Percentiles rank a stretch among this genome's conserved stretches.
Conservation (phyloP, 169 alveolate genomes). For the Theileria orientalis region DNA sequence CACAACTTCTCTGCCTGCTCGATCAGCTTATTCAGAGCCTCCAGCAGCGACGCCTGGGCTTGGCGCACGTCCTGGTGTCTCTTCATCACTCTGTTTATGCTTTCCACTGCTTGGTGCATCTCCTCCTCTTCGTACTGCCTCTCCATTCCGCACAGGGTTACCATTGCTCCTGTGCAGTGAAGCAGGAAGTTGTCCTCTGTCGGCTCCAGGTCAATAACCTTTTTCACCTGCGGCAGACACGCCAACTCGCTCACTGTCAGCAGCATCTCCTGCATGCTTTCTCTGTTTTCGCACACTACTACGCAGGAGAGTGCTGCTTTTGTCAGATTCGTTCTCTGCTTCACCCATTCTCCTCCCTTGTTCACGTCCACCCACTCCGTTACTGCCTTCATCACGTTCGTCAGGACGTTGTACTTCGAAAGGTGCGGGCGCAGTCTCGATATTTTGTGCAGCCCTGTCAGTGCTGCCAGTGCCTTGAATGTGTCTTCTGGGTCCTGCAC, state of each 20-base stretch:
- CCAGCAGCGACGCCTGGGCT: constrained; percentile 79
- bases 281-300: constrained; percentile 60
- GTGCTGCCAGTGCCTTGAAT: constrained; percentile 84
- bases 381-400: constrained; percentile 71
- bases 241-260: constrained; percentile 59
- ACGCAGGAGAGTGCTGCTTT: constrained; percentile 80
- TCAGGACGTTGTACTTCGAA: constrained; percentile 58
- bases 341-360: constrained; percentile 67
- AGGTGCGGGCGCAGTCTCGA: constrained; percentile 68
- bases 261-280: constrained; percentile 35
- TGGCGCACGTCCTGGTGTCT: constrained; percentile 82
- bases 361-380: constrained; percentile 75
- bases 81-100: constrained; percentile 77
- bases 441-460: constrained; percentile 84
- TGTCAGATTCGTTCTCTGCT: constrained; percentile 77
- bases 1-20: constrained; percentile 71
- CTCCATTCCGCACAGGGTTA: constrained; percentile 72
- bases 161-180: constrained; percentile 74
- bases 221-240: constrained; percentile 80
- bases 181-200: constrained; percentile 83
- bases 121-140: constrained; percentile 60
- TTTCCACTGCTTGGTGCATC: constrained; percentile 72
- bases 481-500: constrained; percentile 81
- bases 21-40: constrained; percentile 77
- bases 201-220: constrained; percentile 80